Evolutionary conservation across 306 rosid genomes (phyloP).

Genomic region (Aeschynomene evenia): DNA sequence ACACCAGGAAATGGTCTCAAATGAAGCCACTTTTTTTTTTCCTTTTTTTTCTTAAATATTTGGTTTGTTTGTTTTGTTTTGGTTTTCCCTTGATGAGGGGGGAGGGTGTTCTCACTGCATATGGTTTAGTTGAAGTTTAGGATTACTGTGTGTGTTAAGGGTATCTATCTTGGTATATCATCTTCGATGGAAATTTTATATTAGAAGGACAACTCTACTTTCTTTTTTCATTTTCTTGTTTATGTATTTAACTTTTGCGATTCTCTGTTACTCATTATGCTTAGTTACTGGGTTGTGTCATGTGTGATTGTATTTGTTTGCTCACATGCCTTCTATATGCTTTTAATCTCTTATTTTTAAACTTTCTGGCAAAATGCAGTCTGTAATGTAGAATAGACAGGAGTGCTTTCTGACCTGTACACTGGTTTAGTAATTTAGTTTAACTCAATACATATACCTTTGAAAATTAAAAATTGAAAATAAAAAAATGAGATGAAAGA

Average conservation of each 20-base stretch:
- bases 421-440: too few relatives aligned
- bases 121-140: constrained; percentile 24
- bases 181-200: constrained; percentile 1
- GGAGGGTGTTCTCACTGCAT: background rate
- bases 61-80: background rate
- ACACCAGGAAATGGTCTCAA: constrained; percentile 81
- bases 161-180: constrained; percentile 19
- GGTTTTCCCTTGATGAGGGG: constrained; percentile 4
- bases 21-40: constrained; percentile 24
- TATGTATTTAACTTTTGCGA: background rate
- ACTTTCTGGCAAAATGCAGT: too few relatives aligned
- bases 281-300: background rate
- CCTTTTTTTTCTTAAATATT: background rate
- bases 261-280: background rate
- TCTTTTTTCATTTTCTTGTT: background rate
- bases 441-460: too few relatives aligned
- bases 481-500: too few relatives aligned
- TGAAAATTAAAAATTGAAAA: too few relatives aligned
- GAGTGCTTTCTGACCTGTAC: too few relatives aligned
- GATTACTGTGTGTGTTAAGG: constrained; percentile 23
- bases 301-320: background rate
- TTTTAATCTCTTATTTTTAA: background rate
- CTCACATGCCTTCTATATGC: background rate
- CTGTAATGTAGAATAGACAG: too few relatives aligned
- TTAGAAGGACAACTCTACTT: constrained; percentile 10